Evolutionary conservation across 805 yeast species (phyloP).

Genomic region (Barnettozyma wickerhamii): DNA sequence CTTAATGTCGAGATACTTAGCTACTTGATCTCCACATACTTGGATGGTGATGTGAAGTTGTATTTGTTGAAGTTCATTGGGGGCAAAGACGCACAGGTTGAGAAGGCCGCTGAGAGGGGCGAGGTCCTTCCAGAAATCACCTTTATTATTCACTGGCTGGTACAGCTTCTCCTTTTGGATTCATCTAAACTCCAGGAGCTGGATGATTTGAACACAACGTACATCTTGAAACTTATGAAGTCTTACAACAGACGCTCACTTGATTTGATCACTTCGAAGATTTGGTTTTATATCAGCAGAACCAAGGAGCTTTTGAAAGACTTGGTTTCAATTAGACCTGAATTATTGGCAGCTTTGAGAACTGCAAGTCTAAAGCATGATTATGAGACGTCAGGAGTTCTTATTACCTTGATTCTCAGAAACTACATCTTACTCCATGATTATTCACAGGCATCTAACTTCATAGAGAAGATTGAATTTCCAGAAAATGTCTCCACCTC

Average conservation of each 20-base stretch:
- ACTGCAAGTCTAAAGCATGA: conserved; percentile 91
- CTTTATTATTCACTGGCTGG: conserved; percentile 70
- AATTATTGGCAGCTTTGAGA: conserved; percentile 69
- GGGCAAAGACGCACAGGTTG: conserved; percentile 34
- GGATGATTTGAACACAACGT: conserved; percentile 47
- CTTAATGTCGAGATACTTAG: conserved; percentile 53
- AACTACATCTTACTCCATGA: conserved; percentile 75
- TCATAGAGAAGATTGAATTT: conserved; percentile 84
- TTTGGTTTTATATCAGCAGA: conserved; percentile 88
- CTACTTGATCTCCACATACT: conserved; percentile 54
- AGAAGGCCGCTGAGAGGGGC: conserved; percentile 19
- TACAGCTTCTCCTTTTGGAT: conserved; percentile 75
- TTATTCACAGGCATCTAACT: conserved; percentile 80
- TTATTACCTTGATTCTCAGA: conserved; percentile 82
- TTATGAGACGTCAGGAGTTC: conserved; percentile 82
- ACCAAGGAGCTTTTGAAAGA: conserved; percentile 60
- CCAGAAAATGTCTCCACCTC: conserved; percentile 84
- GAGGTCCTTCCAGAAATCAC: conserved; percentile 74
- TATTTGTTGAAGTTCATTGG: conserved; percentile 39
- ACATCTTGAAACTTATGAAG: conserved; percentile 45
- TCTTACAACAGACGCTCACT: conserved; percentile 74
- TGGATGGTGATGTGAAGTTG: conserved; percentile 39
- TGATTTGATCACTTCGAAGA: conserved; percentile 82
- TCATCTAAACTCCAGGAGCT: conserved; percentile 43
- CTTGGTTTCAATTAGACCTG: conserved; percentile 58